Evolutionary conservation across 345 rosid species (phyloP).

Genomic region (Firmiana major): DNA sequence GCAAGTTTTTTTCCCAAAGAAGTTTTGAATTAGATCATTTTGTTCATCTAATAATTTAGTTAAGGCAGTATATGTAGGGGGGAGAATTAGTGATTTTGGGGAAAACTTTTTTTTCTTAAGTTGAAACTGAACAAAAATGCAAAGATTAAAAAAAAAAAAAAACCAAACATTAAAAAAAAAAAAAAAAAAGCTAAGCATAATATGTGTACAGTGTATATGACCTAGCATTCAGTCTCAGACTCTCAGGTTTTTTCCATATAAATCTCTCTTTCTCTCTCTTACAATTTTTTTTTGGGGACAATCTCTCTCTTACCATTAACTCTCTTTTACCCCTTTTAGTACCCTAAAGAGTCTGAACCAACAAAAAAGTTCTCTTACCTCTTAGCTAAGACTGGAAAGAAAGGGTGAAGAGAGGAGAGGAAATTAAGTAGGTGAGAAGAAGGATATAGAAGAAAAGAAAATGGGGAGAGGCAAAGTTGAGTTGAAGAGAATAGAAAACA

Average conservation of each 20-base stretch:
- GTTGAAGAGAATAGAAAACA: constrained; percentile 65
- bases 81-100: too few relatives aligned
- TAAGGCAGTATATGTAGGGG: too few relatives aligned
- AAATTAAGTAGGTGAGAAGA: not conserved
- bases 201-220: not conserved
- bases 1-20: too few relatives aligned
- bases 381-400: constrained; percentile 36
- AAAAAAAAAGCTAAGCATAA: not conserved
- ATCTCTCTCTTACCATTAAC: constrained; percentile 9
- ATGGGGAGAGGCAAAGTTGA: constrained; percentile 73
- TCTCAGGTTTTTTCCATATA: constrained; percentile 13
- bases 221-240: not conserved
- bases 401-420: constrained; percentile 1
- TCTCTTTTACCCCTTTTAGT: constrained; percentile 11
- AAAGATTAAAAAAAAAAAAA: too few relatives aligned
- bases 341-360: constrained; percentile 1
- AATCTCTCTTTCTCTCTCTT: constrained; percentile 18
- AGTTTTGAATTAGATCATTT: too few relatives aligned
- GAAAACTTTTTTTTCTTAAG: too few relatives aligned
- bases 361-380: constrained; percentile 23
- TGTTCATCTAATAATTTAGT: too few relatives aligned
- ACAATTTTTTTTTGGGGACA: too few relatives aligned
- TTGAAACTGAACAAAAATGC: too few relatives aligned
- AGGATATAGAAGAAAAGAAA: not conserved
- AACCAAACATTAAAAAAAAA: not conserved